Evolutionary conservation across 2,329 filamentous ascomycete genomes (phyloP).

Genomic region (Ophiostoma quercus): DNA sequence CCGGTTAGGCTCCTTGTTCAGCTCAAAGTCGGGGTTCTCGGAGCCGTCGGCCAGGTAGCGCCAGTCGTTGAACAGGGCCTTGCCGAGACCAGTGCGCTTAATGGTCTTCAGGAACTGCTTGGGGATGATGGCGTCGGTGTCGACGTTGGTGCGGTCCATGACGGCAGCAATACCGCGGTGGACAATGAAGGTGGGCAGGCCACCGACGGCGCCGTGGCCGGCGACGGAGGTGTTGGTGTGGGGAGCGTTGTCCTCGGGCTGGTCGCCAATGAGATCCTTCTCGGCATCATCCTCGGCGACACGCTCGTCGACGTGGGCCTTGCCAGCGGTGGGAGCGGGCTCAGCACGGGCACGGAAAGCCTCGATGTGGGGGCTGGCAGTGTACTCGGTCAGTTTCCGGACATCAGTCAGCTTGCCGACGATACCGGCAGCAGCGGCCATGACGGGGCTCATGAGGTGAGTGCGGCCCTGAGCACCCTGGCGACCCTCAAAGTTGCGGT

Average conservation of each 20-base stretch:
- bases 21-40: slow-evolving; percentile 75
- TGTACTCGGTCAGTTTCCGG: slow-evolving; percentile 64
- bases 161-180: slow-evolving; percentile 85
- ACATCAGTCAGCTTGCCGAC: slow-evolving; percentile 90
- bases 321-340: slow-evolving; percentile 26
- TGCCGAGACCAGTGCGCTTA: slow-evolving; percentile 89
- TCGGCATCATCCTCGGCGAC: slow-evolving; percentile 48
- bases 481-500: slow-evolving; percentile 95
- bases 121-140: slow-evolving; percentile 98
- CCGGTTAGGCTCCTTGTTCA: slow-evolving; percentile 86
- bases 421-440: slow-evolving; percentile 88
- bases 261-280: slow-evolving; percentile 50
- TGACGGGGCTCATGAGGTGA: slow-evolving; percentile 93
- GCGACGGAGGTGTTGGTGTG: slow-evolving; percentile 58
- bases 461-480: slow-evolving; percentile 89
- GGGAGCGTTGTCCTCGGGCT: slow-evolving; percentile 57
- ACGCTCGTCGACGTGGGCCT: slow-evolving; percentile 50
- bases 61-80: slow-evolving; percentile 79
- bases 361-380: slow-evolving; percentile 55
- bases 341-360: slow-evolving; percentile 41
- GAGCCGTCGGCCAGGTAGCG: slow-evolving; percentile 69
- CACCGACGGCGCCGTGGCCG: slow-evolving; percentile 48
- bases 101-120: slow-evolving; percentile 99
- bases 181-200: slow-evolving; percentile 76
- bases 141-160: slow-evolving; percentile 82